A percentile compares a stretch with the other conserved stretches of the same genome.
These are phyloP conservation scores for Ichthyophthirius multifiliis DNA, from an alignment of 169 alveolate genomes.

Conservation along the genomic window DNA sequence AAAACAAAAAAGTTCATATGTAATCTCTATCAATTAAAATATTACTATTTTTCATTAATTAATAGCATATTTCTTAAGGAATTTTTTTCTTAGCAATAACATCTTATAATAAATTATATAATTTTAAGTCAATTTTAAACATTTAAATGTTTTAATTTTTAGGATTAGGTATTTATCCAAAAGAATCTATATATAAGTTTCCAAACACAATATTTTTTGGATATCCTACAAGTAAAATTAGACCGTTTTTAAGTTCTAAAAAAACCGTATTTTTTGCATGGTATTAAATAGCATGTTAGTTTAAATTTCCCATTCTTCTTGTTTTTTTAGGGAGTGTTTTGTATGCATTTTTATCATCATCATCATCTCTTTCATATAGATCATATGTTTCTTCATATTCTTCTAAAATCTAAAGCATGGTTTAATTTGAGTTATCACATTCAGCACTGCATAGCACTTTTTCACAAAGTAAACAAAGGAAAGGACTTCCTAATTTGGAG, in stretches of 20 bases:
- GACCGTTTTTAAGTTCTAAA: neutral
- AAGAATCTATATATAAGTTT: neutral
- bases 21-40: constrained; percentile 3
- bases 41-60: constrained; percentile 4
- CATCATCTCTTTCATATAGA: neutral
- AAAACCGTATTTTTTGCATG: neutral
- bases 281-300: neutral
- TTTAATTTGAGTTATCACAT: neutral
- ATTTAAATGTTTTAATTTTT: neutral
- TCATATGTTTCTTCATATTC: neutral
- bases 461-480: constrained; percentile 3
- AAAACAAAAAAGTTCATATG: too few species aligned
- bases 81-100: neutral
- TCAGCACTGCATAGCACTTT: neutral
- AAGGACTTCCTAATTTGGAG: constrained; percentile 6
- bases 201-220: constrained; percentile 10
- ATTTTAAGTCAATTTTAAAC: neutral
- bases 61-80: constrained; percentile 14
- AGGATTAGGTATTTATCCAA: neutral
- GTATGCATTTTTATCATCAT: neutral
- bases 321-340: neutral
- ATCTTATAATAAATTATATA: neutral
- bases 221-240: neutral
- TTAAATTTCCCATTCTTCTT: neutral
- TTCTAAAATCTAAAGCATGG: neutral